Conservation (phyloP, 257 asterid genomes). For the Solanum virginianum region DNA sequence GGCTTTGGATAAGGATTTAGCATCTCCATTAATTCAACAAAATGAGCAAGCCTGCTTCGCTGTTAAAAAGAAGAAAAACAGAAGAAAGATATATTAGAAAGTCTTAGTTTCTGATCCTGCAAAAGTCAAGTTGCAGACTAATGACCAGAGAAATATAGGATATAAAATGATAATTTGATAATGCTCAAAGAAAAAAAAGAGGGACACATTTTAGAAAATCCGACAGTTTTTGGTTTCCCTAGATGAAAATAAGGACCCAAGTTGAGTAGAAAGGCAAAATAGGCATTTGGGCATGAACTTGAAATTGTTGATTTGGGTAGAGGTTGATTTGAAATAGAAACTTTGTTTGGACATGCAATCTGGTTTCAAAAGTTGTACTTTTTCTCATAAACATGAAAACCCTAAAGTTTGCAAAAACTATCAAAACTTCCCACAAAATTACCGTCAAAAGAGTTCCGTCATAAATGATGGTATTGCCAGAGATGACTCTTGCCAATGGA, state of each 20-base stretch:
- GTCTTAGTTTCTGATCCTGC: not conserved
- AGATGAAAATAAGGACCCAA: not conserved
- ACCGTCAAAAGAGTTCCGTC: not conserved
- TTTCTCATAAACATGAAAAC: not conserved
- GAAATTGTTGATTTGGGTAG: not conserved
- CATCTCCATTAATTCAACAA: constrained; percentile 91
- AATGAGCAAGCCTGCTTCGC: constrained; percentile 78
- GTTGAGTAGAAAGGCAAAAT: not conserved
- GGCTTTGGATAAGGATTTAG: constrained; percentile 72
- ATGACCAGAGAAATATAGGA: not conserved
- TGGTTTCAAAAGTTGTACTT: not conserved
- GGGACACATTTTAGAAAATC: not conserved
- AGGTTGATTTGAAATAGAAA: not conserved
- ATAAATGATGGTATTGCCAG: not conserved
- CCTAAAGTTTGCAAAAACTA: not conserved
- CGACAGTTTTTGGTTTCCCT: not conserved
- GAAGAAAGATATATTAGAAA: not conserved
- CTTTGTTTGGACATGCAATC: not conserved
- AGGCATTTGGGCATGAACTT: not conserved
- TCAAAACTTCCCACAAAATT: not conserved
- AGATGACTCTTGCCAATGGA: not conserved
- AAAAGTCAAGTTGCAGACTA: not conserved
- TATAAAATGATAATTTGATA: not conserved
- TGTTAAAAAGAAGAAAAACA: constrained; percentile 15
- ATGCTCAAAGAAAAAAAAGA: not conserved